Evolutionary conservation across 148 eudicot genomes (phyloP), one percentile per base, ranked within the genome.

Genomic region (Polygonum aviculare): DNA sequence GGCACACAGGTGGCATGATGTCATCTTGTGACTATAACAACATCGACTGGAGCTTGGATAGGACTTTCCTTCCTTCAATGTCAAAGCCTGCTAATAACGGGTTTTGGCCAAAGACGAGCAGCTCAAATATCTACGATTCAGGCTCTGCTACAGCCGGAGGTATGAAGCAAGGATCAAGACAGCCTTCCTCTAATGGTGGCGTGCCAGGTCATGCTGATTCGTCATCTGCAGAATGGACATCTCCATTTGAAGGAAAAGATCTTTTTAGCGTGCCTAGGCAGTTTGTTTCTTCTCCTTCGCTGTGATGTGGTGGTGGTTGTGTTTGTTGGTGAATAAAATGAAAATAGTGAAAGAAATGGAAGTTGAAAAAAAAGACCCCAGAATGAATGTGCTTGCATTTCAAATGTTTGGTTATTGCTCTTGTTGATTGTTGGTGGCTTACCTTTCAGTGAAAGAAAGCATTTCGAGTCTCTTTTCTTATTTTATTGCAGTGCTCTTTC

Each of bases 251-350:
- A 82, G 98, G 93, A 83, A 91, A 81, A 78, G 98, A 93, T 79
- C 84, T 96, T 75, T 93, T 96, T 82, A 91, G 94, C 83, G 85
- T 91, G 78, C 91, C 93, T 75, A 91, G 98, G 78, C 94, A 93
- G 89, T 91, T 81, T 90, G 99, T 93, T 81, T 92, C 91, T 83
- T 95, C 97, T 82, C 99, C 99, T 40, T 85, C 99, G 54, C 96
- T 44, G 47, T 44, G 47, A 44, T 44, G 47, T 44, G 80, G 76
- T 77, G 75, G 81, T 72, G 78, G 69, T 73, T 78, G 74, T 55
- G 33, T 19, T 8, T 72, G 59, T 35, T 75, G 82, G 83, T 79
- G 82, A 87, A 87, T 82, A 89, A 85, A 79, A 75, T 12, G 11
- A 31, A 41, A 72, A 55, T 16, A 74, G 47, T 63, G 69, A 41